Evolutionary conservation across 805 yeast genomes (phyloP), one percentile per base, ranked within the genome.

Genomic region (Monosporozyma siamensis): DNA sequence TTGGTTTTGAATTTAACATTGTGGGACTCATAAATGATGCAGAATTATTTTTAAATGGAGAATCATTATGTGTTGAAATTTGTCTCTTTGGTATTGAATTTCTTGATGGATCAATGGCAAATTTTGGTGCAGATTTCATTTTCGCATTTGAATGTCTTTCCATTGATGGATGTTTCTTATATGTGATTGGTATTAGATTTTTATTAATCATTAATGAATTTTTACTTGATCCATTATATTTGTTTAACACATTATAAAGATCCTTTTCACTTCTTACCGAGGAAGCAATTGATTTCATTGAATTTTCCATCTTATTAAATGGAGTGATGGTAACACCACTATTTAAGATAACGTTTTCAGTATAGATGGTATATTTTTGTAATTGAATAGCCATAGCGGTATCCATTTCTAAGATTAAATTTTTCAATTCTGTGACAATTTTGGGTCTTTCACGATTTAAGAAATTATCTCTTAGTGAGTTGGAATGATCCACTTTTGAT

Each of bases 351-450:
- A 84, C 71, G 17, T 86, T 84, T 64, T 90, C 97, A 41, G 80
- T 76, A 72, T 86, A 82, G 24, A 90, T 84, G 3, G 97, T 81
- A 61, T 82, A 90, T 57, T 88, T 87, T 53, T 85, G 90, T 43
- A 92, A 68, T 63, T 90, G 96, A 40, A 89, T 77, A 47, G 86
- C 77, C 71, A 90, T 68, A 8, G 97, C 97, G 39, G 86, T 78
- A 62, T 92, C 97, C 57, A 86, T 72, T 62, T 90, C 97, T 48
- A 89, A 68, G 44, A 88, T 79, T 48, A 87, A 68, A 56, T 84
- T 81, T 56, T 80, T 83, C 47, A 92, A 69, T 48, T 77, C 79
- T 46, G 76, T 74, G 5, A 86, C 78, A 31, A 76, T 74, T 44
- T 74, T 78, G 6, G 97, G 98, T 51, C 98, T 75, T 56, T 82